Conservation (phyloP, 2,329 filamentous ascomycete species). For the Polychaeton citri region DNA sequence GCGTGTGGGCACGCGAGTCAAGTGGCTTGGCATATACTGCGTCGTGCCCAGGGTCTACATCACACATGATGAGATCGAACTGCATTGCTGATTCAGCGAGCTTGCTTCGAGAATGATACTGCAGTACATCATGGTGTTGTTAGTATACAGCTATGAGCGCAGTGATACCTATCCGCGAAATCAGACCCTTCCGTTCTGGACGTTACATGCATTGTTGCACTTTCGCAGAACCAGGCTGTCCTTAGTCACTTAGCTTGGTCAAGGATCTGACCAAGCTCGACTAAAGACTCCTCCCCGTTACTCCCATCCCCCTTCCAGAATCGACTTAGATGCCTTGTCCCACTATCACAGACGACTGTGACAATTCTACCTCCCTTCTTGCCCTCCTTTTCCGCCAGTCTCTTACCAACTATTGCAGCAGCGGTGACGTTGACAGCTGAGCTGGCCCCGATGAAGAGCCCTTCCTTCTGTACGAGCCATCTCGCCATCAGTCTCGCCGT, state of each 20-base stretch:
- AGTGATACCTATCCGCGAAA: too few relatives aligned
- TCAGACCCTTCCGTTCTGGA: too few relatives aligned
- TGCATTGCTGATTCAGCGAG: too few relatives aligned
- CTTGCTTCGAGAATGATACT: too few relatives aligned
- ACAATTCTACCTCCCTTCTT: constrained; percentile 52
- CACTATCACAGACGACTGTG: constrained; percentile 67
- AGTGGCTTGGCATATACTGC: neutral
- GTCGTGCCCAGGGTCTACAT: too few relatives aligned
- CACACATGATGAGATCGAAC: too few relatives aligned
- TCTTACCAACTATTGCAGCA: constrained; percentile 53
- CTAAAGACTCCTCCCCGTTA: constrained; percentile 34
- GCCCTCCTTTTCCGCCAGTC: constrained; percentile 26
- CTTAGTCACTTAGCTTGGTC: neutral
- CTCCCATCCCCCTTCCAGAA: constrained; percentile 66
- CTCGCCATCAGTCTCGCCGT: constrained; percentile 91
- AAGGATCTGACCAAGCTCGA: neutral
- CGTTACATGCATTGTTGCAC: too few relatives aligned
- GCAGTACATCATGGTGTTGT: too few relatives aligned
- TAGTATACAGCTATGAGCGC: too few relatives aligned
- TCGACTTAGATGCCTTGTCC: constrained; percentile 70
- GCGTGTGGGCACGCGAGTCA: neutral
- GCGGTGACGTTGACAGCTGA: constrained; percentile 94
- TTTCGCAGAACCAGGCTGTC: too few relatives aligned
- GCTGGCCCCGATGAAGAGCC: constrained; percentile 86
- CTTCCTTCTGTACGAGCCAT: constrained; percentile 91